phyloP scores from a whole-genome alignment of 2,329 filamentous ascomycete genomes.

The Botrytis paeoniae region DNA sequence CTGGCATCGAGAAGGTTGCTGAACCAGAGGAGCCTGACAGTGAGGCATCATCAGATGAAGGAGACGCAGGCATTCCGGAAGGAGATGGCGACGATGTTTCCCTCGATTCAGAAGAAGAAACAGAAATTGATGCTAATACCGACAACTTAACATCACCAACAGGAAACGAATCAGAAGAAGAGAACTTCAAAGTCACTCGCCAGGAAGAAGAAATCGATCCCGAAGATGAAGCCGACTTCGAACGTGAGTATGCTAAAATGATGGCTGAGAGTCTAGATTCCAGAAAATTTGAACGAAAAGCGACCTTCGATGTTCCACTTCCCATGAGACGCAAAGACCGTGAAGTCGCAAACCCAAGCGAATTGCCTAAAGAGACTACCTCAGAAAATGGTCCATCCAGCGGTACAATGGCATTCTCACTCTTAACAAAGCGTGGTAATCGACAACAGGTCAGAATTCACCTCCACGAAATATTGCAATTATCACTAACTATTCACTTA shows the following conservation, averaged over 20 bases:
- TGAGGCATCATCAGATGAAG: constrained; percentile 68
- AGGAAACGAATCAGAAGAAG: constrained; percentile 69
- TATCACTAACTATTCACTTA: constrained; percentile 20
- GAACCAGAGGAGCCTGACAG: constrained; percentile 74
- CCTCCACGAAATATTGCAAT: background rate
- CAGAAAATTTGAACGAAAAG: constrained; percentile 91
- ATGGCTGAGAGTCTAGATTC: constrained; percentile 97
- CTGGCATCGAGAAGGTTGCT: constrained; percentile 63
- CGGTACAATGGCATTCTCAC: constrained; percentile 90
- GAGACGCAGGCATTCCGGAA: constrained; percentile 56
- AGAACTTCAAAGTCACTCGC: constrained; percentile 86
- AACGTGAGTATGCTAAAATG: constrained; percentile 95
- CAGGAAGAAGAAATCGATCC: constrained; percentile 88
- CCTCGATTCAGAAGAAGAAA: constrained; percentile 53
- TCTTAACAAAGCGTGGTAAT: constrained; percentile 94
- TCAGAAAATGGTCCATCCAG: constrained; percentile 38
- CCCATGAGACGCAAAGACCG: constrained; percentile 74
- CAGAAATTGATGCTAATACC: constrained; percentile 48
- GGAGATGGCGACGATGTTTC: constrained; percentile 45
- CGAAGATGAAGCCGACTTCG: constrained; percentile 94
- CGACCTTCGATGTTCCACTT: constrained; percentile 93
- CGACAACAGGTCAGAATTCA: constrained; percentile 70
- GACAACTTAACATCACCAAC: constrained; percentile 50
- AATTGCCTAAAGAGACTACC: constrained; percentile 43
- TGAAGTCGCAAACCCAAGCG: constrained; percentile 46